Base-by-base conservation (phyloP, 2,329 filamentous ascomycete species). In the Penicillium sp. region DNA sequence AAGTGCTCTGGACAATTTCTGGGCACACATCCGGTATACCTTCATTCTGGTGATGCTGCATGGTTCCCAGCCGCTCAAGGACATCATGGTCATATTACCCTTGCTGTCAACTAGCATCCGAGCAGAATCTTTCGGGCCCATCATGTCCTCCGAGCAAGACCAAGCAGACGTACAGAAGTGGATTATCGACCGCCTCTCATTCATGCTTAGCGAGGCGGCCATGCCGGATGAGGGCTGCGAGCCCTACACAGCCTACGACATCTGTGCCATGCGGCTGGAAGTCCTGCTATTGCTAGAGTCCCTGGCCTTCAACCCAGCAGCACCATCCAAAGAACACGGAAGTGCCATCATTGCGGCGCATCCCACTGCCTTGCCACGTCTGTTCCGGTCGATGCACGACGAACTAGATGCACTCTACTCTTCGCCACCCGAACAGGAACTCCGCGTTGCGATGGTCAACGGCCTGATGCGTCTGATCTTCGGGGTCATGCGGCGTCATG, bases 381-480 rank as follows among this genome's bases (percentile, higher is more conserved):
- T 96, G 0, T 87, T 96, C 27, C 85, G 87, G 27, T 86, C 89
- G 46, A 85, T 93, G 53, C 88, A 95, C 59, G 89, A 92, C 63
- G 86, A 89, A 63, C 77, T 97, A 14, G 81, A 83, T 47, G 76
- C 78, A 3, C 73, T 90, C 1, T 89, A 90, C 71, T 74, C 81
- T 14, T 77, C 78, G 39, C 70, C 75, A 3, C 76, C 77, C n/a
- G 77, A 78, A 31, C 75, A 75, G 33, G 70, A 78, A n/a, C 65
- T 80, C 37, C 82, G 82, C 46, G 75, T 82, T 6, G 68, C 76
- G 2, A 73, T 86, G 27, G 79, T 90, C 64, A 89, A 88, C 67
- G 77, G 82, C 4, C 79, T 84, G 10, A 85, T 85, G 63, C 81
- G 82, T n/a, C 71, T 91, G 3, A 76, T 90, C 6, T 84, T 87